These are phyloP conservation scores for Phytopythium litorale DNA, from an alignment of 352 stramenopile genomes.

Conservation along the genomic window DNA sequence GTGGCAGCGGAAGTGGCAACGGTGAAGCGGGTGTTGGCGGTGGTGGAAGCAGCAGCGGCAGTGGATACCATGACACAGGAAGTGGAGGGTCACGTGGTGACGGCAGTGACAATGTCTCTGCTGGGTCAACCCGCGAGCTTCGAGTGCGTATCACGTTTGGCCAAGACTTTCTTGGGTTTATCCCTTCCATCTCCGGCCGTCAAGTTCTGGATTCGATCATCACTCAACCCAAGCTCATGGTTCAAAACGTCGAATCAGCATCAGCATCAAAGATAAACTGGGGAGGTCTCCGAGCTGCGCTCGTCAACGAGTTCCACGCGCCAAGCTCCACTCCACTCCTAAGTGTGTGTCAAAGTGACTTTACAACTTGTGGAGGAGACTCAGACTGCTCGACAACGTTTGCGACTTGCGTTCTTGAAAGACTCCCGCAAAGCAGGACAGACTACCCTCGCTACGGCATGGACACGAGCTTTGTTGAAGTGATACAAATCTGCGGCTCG, in stretches of 20 bases:
- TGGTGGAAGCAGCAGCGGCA: neutral
- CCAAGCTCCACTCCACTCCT: too few relatives aligned
- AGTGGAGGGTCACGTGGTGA: neutral
- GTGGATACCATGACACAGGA: neutral
- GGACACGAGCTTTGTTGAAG: neutral
- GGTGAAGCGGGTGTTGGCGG: neutral
- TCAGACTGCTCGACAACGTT: too few relatives aligned
- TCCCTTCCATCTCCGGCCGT: neutral
- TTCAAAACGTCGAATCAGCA: too few relatives aligned
- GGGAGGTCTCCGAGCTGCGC: too few relatives aligned
- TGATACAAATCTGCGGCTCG: neutral
- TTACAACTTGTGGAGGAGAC: too few relatives aligned
- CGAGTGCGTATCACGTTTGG: conserved; percentile 4
- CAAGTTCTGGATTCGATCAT: neutral
- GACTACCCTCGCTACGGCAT: neutral
- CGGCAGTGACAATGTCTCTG: too few relatives aligned
- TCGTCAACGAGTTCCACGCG: too few relatives aligned
- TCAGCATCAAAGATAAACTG: too few relatives aligned
- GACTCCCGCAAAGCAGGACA: too few relatives aligned
- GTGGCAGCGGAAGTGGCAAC: neutral
- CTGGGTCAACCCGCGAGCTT: neutral
- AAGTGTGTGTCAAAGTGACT: too few relatives aligned
- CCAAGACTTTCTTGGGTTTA: neutral
- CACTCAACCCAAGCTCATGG: neutral
- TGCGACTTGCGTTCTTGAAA: too few relatives aligned